Base-by-base conservation (phyloP, 2,329 filamentous ascomycete genomes). In the Clarireedia homoeocarpa region DNA sequence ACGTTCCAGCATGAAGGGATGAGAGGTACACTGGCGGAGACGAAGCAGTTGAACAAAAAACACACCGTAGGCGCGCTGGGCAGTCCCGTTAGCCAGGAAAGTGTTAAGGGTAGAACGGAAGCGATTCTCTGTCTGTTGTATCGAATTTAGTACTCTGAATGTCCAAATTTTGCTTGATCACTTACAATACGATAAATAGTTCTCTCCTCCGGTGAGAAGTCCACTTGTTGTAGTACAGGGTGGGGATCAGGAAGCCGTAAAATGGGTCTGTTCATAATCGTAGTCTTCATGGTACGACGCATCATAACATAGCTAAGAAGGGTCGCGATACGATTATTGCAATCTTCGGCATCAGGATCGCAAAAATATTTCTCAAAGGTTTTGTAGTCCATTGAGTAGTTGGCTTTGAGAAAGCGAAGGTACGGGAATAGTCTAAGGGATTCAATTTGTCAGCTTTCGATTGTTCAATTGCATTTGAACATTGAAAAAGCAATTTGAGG, bases 161-260 rank as follows among this genome's bases (percentile, higher is more conserved):
- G 50, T 59, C 20, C 30, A 27, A 51, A 52, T 9, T 6, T 9
- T 34, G 12, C n/a, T 36, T 38, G 20, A 57, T 77, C 77, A 14
- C 74, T 69, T 65, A 84, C 76, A 48, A 80, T 76, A 2, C 76
- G 70, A 58, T 84, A 84, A 34, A 84, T 72, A 2, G 71, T 69
- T 2, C 72, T 69, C 64, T 84, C 81, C 1, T 80, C 71, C 0
- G 70, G 58, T 14, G 77, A 80, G 66, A 84, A 81, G 0, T 77
- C 62, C 0, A 80, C 68, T 59, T 64, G 67, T 4, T 74, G 61
- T 0, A 74, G 74, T 2, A 63, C 65, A 51, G 78, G 71, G 6
- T 69, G 69, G 0, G 81, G 75, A 14, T 69, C 66, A 0, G 81
- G 82, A 0, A 85, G 70, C 7, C 74, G 76, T 15, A 84, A 65